These are phyloP conservation scores for Lachancea dasiensis DNA, from an alignment of 805 yeast genomes.

Conservation along the genomic window DNA sequence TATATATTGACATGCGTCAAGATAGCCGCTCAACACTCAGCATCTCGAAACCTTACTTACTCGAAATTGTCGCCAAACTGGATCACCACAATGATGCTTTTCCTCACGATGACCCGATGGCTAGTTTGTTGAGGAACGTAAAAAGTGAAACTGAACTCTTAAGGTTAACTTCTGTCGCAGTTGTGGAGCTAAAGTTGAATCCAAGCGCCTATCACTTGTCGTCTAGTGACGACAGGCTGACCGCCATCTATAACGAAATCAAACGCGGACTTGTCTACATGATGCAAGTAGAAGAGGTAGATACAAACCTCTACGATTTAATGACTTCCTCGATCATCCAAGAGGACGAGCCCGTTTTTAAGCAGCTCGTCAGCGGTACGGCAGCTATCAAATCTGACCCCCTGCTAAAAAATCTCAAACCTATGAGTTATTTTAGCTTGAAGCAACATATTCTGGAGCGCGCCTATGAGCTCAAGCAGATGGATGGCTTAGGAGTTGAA, in stretches of 20 bases:
- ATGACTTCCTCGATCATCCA: slow-evolving; percentile 29
- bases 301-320: slow-evolving; percentile 55
- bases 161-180: slow-evolving; percentile 11
- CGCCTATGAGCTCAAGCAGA: slow-evolving; percentile 65
- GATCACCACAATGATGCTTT: slow-evolving; percentile 37
- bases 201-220: slow-evolving; percentile 43
- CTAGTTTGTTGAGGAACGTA: slow-evolving; percentile 37
- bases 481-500: slow-evolving; percentile 57
- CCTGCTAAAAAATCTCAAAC: slow-evolving; percentile 40
- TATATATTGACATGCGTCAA: slow-evolving; percentile 29
- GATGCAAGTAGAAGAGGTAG: slow-evolving; percentile 70
- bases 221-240: slow-evolving; percentile 50
- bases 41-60: slow-evolving; percentile 42
- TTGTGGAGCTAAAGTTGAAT: slow-evolving; percentile 47
- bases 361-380: slow-evolving; percentile 44
- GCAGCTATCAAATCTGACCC: slow-evolving; percentile 33
- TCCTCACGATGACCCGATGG: slow-evolving; percentile 52
- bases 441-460: slow-evolving; percentile 71
- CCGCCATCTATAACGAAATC: slow-evolving; percentile 62
- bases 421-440: slow-evolving; percentile 60
- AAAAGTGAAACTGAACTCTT: slow-evolving; percentile 21
- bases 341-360: slow-evolving; percentile 62
- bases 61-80: slow-evolving; percentile 41
- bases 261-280: slow-evolving; percentile 79
- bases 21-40: slow-evolving; percentile 37